Base-by-base conservation (phyloP, 2,329 filamentous ascomycete species). In the Sporothrix variecibatus region DNA sequence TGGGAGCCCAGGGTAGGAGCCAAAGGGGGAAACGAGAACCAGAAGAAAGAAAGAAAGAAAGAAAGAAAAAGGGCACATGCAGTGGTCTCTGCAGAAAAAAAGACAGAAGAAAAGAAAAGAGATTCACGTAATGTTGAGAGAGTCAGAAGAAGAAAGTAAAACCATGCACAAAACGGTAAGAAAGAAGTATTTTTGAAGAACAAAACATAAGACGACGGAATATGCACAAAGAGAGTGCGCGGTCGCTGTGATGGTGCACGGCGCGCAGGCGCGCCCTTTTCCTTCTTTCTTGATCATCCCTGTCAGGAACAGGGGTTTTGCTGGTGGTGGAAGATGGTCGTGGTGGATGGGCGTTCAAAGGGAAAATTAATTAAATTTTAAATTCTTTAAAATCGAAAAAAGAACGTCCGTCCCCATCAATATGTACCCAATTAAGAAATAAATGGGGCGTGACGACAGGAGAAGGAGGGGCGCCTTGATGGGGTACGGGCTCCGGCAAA, bases 351-450 rank as follows among this genome's bases (percentile, higher is more conserved):
- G n/a, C 51, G 51, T 56, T 56, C 17, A 40, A 23, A 46, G 62
- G 62, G n/a, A 46, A 67, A 67, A 67, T 28, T 6, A 46, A 46
- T 15, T 65, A 46, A 67, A 46, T 31, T 65, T 43, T 8, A 65
- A 65, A 67, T 28, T 46, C 4, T 26, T 23, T 17, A 67, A 40
- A 67, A 46, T 15, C 34, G n/a, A 65, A 43, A n/a, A 43, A 43
- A 43, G 1, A 26, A 56, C 51, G 23, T 20, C 62, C 51, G 23
- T 28, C 62, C 15, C 62, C 38, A 46, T 67, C 62, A 65, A 43
- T 43, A 65, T 43, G 60, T 43, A 65, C 34, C 60, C 62, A 67
- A 46, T 46, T 28, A 67, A 67, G 38, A 67, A 46, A 67, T 46
- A 46, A 46, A 43, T 67, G 62, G 62, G 60, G 38, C 62, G 38